Conservation (phyloP, 2,329 filamentous ascomycete species). For the Colletotrichum sp. region DNA sequence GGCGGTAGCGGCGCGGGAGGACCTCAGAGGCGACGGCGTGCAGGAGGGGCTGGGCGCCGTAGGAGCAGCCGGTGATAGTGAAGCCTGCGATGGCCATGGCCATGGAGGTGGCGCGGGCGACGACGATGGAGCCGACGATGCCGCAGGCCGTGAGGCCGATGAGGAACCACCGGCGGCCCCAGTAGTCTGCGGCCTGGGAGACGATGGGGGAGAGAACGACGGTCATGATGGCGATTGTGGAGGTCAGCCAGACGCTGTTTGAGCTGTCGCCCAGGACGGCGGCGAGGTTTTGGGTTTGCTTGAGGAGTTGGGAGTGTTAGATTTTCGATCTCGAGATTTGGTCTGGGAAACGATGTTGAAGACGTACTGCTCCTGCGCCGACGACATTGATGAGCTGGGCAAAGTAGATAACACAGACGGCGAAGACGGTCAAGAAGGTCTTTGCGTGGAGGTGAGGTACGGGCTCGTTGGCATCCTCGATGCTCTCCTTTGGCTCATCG, state of each 20-base stretch:
- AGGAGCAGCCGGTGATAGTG: slow-evolving; percentile 37
- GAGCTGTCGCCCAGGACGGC: slow-evolving; percentile 25
- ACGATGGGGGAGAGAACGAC: slow-evolving; percentile 31
- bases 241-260: slow-evolving; percentile 37
- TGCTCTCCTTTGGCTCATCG: not conserved
- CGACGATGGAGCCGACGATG: slow-evolving; percentile 37
- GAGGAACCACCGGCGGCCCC: slow-evolving; percentile 45
- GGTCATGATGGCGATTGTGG: slow-evolving; percentile 36
- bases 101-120: slow-evolving; percentile 37
- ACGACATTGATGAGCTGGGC: not conserved
- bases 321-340: not conserved
- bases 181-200: slow-evolving; percentile 45
- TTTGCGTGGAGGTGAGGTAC: not conserved
- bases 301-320: not conserved
- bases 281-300: slow-evolving; percentile 38
- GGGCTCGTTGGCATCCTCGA: not conserved
- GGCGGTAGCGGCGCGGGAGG: slow-evolving; percentile 28
- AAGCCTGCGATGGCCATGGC: slow-evolving; percentile 41
- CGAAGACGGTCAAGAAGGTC: not conserved
- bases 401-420: not conserved
- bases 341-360: not conserved
- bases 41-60: slow-evolving; percentile 41
- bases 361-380: not conserved
- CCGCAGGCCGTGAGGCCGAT: slow-evolving; percentile 36
- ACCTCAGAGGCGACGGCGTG: slow-evolving; percentile 44